Base-by-base conservation (phyloP, 441 rosid genomes). In the Capsella rubella region DNA sequence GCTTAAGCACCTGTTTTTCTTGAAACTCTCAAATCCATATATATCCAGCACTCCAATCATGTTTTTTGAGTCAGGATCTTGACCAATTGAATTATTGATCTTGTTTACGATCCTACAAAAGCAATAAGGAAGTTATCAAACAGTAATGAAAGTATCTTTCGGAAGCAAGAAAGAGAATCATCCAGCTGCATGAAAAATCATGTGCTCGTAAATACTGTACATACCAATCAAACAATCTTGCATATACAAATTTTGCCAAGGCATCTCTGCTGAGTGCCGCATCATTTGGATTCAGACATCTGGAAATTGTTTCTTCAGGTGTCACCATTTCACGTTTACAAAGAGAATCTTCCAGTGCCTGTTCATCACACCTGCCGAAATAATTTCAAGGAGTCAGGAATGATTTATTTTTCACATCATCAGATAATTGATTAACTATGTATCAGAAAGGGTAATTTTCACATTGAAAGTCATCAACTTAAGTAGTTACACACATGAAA, bases 1-100 rank as follows among this genome's bases (percentile, higher is more conserved):
- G 28, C 72, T 45, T 76, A 86, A 78, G 91, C 86, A 91, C 97
- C 97, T 91, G 90, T 91, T 91, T 82, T 87, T 91, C 84, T 88
- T 88, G 84, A 91, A 91, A 85, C 96, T 92, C 87, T 92, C 97
- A 71, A 92, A 92, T 64, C 97, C 97, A 83, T 92, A 92, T 54
- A 92, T 92, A 85, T 92, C 97, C 73, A 92, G 85, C 77, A 92
- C 96, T 0, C 97, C 97, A 6, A 92, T 92, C 72, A 90, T 79
- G 81, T 56, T 71, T 80, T 83, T 87, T 51, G 97, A 90, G 50
- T 85, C 77, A 62, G 89, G 90, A 72, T 92, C 97, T 86, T 92
- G 96, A 67, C 97, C 97, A 71, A 92, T 92, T 31, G 94, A 88
- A 65, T 54, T 82, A 61, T 92, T 92, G 74, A 92, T 92, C 77